Base-by-base conservation (phyloP, 257 asterid species). In the Penstemon newberryi region DNA sequence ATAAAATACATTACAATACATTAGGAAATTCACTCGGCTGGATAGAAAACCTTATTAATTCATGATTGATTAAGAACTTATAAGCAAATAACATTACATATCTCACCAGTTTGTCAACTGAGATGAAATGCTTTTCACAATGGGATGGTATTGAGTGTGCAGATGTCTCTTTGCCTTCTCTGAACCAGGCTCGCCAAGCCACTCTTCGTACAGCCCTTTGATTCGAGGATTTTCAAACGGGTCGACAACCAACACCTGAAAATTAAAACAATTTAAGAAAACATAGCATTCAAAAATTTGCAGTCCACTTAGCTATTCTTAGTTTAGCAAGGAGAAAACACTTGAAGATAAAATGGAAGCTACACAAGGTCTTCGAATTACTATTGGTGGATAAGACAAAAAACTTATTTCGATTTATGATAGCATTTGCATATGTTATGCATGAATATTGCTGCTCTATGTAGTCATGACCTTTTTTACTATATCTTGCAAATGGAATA, bases 161-260 rank as follows among this genome's bases (percentile, higher is more conserved):
- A 94, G 65, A 79, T 84, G 73, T 72, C 70, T 78, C 82, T 86
- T 91, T 39, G 99, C 91, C 72, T 79, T 83, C 81, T 89, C 94
- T 1, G 98, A 94, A 67, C 96, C 96, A 42, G 98, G 92, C 50
- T 87, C 79, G 62, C 86, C 95, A 6, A 94, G 95, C 98, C 96
- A 91, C 76, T 89, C 95, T 0, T 70, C 55, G 25, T 94, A 94
- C 57, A 94, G 60, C 15, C 73, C 70, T 61, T 80, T 81, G 63
- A 81, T 75, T 70, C 73, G 71, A 63, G 88, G 85, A 70, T 89
- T 94, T 70, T 84, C 81, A 54, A 82, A 87, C 25, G 99, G 98
- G 77, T 84, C 81, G 0, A 82, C 75, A 41, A 73, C 82, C 60
- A 72, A 63, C 61, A 87, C 95, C 98, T 94, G 70, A 49, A 75